phyloP scores from a whole-genome alignment of 441 rosid species.

The Pelargonium citronellum region DNA sequence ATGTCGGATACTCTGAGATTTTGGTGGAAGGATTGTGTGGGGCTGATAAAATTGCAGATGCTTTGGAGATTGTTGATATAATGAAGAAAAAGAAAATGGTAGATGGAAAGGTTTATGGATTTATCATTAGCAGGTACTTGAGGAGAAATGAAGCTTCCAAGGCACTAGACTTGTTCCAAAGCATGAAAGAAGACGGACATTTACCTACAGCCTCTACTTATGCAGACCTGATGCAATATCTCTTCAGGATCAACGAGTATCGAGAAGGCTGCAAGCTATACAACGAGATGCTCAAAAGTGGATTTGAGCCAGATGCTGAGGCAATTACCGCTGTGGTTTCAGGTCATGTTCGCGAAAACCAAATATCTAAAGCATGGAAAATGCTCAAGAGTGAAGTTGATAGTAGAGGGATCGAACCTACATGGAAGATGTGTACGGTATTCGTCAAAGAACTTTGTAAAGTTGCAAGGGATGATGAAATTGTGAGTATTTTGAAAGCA shows the following conservation, averaged over 20 bases:
- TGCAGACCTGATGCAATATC: conserved; percentile 59
- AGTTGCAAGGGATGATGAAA: conserved; percentile 47
- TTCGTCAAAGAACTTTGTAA: conserved; percentile 63
- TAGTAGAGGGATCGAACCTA: conserved; percentile 42
- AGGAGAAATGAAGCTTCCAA: conserved; percentile 44
- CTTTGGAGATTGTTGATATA: conserved; percentile 59
- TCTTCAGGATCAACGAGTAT: conserved; percentile 46
- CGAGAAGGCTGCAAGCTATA: conserved; percentile 50
- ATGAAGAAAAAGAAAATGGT: conserved; percentile 51
- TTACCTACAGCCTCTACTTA: conserved; percentile 46
- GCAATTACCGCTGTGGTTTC: conserved; percentile 59
- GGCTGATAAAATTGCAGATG: conserved; percentile 61
- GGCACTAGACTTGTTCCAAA: conserved; percentile 51
- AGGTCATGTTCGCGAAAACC: conserved; percentile 50
- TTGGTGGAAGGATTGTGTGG: conserved; percentile 66
- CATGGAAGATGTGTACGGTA: conserved; percentile 48
- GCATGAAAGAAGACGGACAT: conserved; percentile 48
- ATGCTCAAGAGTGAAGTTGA: conserved; percentile 48
- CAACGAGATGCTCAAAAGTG: conserved; percentile 56
- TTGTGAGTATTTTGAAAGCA: conserved; percentile 43
- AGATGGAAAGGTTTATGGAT: conserved; percentile 43
- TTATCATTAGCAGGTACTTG: conserved; percentile 55
- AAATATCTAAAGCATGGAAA: conserved; percentile 62
- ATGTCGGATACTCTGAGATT: conserved; percentile 45
- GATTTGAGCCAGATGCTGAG: conserved; percentile 47